A percentile compares a stretch with the other conserved stretches of the same genome.
Evolutionary conservation across 129 eudicot genomes (phyloP).

Genomic region (Cynara cardunculus): DNA sequence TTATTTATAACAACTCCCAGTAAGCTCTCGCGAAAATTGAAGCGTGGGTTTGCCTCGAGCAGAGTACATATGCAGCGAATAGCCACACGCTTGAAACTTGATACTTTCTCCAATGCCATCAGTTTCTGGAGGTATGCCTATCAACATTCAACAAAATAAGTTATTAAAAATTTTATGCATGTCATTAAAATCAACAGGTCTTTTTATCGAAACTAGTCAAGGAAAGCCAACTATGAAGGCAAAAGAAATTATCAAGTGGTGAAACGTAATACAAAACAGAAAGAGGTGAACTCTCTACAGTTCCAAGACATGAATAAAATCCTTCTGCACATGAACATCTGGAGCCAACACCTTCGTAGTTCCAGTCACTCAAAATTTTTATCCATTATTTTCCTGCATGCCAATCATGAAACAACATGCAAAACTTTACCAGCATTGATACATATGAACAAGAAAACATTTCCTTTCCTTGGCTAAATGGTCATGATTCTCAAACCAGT

Average conservation of each 20-base stretch:
- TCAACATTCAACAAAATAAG: constrained; percentile 5
- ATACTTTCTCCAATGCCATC: constrained; percentile 47
- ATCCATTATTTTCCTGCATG: too few species aligned
- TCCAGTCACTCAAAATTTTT: too few species aligned
- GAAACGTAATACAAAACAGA: neutral
- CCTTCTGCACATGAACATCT: too few species aligned
- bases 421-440: too few species aligned
- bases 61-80: constrained; percentile 77
- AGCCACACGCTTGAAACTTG: constrained; percentile 60
- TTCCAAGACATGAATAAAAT: too few species aligned
- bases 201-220: too few species aligned
- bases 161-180: neutral
- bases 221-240: neutral
- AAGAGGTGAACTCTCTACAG: neutral
- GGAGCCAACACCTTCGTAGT: too few species aligned
- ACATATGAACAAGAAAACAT: too few species aligned
- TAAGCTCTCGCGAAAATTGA: constrained; percentile 73
- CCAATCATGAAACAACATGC: too few species aligned
- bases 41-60: constrained; percentile 84
- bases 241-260: neutral
- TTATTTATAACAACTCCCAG: constrained; percentile 62
- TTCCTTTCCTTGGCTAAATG: too few species aligned
- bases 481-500: too few species aligned
- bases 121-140: constrained; percentile 84
- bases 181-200: neutral